A percentile compares a stretch with the other conserved stretches of the same genome.
Conservation (phyloP, 129 eudicot species). For the Calendula officinalis region DNA sequence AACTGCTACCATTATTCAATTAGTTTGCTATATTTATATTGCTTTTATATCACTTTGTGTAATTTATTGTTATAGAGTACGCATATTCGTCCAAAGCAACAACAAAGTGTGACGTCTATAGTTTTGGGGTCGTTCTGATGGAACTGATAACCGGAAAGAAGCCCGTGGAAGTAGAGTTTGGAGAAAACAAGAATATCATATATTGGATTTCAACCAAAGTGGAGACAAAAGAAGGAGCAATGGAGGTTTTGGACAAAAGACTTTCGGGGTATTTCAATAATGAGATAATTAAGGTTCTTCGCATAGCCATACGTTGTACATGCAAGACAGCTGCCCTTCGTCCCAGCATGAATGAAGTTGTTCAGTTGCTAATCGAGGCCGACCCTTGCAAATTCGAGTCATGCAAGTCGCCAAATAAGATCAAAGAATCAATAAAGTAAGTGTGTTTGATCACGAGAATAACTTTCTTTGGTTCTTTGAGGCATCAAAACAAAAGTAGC, state of each 20-base stretch:
- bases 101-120: slow-evolving; percentile 87
- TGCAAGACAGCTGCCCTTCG: slow-evolving; percentile 52
- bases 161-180: slow-evolving; percentile 90
- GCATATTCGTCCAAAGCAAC: slow-evolving; percentile 86
- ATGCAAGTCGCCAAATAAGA: slow-evolving; percentile 58
- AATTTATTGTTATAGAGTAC: slow-evolving; percentile 50
- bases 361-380: slow-evolving; percentile 69
- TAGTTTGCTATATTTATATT: no score
- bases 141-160: slow-evolving; percentile 88
- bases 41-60: background rate
- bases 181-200: slow-evolving; percentile 87
- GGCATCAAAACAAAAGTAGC: slow-evolving; percentile 27
- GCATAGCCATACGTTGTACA: slow-evolving; percentile 80
- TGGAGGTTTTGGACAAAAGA: slow-evolving; percentile 62
- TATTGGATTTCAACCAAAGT: slow-evolving; percentile 80
- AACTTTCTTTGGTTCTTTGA: slow-evolving; percentile 12
- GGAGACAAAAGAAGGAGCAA: slow-evolving; percentile 79
- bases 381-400: slow-evolving; percentile 73
- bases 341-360: slow-evolving; percentile 80
- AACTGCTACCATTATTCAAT: no score
- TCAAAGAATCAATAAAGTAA: slow-evolving; percentile 43
- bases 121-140: slow-evolving; percentile 88
- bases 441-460: slow-evolving; percentile 20
- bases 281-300: slow-evolving; percentile 71
- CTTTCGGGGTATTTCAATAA: slow-evolving; percentile 53